Conservation (phyloP, 345 rosid species). For the Dimocarpus longan region DNA sequence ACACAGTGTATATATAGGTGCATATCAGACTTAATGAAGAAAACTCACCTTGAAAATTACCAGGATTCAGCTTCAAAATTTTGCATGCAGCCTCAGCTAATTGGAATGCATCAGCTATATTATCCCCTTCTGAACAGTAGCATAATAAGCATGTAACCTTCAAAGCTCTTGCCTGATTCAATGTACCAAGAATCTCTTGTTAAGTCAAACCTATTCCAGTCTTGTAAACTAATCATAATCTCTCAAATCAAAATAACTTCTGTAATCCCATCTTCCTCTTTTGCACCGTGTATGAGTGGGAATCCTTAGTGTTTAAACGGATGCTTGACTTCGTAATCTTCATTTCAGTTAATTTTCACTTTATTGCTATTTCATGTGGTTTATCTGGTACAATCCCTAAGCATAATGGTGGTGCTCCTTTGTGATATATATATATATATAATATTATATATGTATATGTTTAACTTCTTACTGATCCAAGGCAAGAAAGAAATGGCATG, state of each 20-base stretch:
- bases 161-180: slow-evolving; percentile 76
- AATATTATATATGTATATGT: not conserved
- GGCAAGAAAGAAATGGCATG: not conserved
- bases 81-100: slow-evolving; percentile 74
- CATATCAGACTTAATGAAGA: not conserved
- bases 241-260: not conserved
- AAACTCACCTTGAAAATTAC: slow-evolving; percentile 53
- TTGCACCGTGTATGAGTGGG: not conserved
- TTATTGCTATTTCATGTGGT: not conserved
- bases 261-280: not conserved
- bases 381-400: not conserved
- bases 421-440: not conserved
- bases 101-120: slow-evolving; percentile 72
- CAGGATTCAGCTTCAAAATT: slow-evolving; percentile 47
- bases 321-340: not conserved
- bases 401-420: not conserved
- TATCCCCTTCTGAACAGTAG: slow-evolving; percentile 98
- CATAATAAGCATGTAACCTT: slow-evolving; percentile 81
- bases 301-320: not conserved
- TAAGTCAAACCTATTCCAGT: slow-evolving; percentile 4
- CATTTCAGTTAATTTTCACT: not conserved
- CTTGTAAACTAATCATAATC: not conserved
- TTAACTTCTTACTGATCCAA: not conserved
- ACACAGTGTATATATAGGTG: not conserved
- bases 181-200: slow-evolving; percentile 13